Percentiles rank a stretch among this genome's conserved stretches.
These are phyloP conservation scores for Danielozyma ontarioensis DNA, from an alignment of 805 yeast species.

Conservation along the genomic window DNA sequence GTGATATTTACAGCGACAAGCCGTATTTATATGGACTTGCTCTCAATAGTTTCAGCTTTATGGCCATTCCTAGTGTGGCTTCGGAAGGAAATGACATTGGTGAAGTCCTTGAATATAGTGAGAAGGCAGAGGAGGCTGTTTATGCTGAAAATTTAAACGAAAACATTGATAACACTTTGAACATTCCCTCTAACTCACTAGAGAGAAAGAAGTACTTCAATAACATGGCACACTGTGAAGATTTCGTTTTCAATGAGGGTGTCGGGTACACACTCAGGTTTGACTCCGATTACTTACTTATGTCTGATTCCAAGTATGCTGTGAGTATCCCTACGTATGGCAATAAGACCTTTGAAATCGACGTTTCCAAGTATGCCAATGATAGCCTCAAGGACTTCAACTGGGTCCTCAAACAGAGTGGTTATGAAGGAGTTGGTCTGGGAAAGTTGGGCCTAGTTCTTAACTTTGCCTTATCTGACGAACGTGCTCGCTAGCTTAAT, in stretches of 20 bases:
- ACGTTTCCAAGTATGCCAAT: constrained; percentile 38
- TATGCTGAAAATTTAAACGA: constrained; percentile 22
- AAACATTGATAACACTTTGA: constrained; percentile 13
- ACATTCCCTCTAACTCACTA: constrained; percentile 27
- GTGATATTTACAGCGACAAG: constrained; percentile 54
- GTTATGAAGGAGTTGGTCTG: constrained; percentile 24
- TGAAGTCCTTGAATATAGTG: constrained; percentile 4
- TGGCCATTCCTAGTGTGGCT: constrained; percentile 23
- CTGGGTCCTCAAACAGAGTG: constrained; percentile 38
- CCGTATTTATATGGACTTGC: constrained; percentile 64
- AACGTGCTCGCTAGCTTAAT: too few relatives aligned
- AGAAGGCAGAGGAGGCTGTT: constrained; percentile 5
- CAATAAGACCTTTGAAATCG: constrained; percentile 40
- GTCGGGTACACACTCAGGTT: constrained; percentile 45
- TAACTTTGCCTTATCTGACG: constrained; percentile 34
- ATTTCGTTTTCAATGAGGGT: constrained; percentile 36
- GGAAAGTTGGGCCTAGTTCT: constrained; percentile 32
- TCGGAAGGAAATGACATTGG: constrained; percentile 5
- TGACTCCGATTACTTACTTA: constrained; percentile 48
- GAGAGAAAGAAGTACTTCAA: constrained; percentile 44
- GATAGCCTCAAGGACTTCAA: constrained; percentile 42
- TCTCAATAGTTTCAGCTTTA: constrained; percentile 49
- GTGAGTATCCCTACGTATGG: constrained; percentile 46
- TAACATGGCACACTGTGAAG: constrained; percentile 28
- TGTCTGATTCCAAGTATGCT: constrained; percentile 46